Conservation (phyloP, 2,329 filamentous ascomycete species). For the Hypocrella siamensis region DNA sequence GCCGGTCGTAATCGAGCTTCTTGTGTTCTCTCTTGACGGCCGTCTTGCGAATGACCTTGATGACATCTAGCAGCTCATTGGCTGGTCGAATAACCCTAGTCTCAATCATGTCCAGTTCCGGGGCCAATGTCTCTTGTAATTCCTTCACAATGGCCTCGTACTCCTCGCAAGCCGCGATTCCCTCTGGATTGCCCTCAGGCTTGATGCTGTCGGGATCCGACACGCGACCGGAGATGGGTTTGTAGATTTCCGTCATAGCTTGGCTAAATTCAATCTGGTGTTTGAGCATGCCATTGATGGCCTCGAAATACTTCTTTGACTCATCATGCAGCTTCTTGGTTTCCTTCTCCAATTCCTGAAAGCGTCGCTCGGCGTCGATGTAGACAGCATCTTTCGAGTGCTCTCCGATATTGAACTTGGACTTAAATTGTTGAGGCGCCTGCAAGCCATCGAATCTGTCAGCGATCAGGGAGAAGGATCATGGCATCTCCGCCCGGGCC, state of each 20-base stretch:
- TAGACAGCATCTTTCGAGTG: slow-evolving; percentile 92
- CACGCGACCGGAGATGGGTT: slow-evolving; percentile 88
- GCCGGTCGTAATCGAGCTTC: slow-evolving; percentile 88
- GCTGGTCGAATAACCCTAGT: slow-evolving; percentile 79
- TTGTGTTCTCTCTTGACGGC: slow-evolving; percentile 89
- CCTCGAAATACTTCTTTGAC: slow-evolving; percentile 91
- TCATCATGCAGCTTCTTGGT: slow-evolving; percentile 96
- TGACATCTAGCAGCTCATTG: slow-evolving; percentile 82
- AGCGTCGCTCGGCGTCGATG: slow-evolving; percentile 83
- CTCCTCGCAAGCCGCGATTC: slow-evolving; percentile 89
- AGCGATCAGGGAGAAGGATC: slow-evolving; percentile 1
- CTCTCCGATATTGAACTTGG: slow-evolving; percentile 89
- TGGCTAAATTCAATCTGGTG: slow-evolving; percentile 98
- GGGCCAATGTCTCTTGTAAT: slow-evolving; percentile 71
- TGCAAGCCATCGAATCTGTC: slow-evolving; percentile 10
- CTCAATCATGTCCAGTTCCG: slow-evolving; percentile 97
- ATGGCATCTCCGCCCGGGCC: too few relatives aligned
- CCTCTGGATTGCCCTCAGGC: slow-evolving; percentile 76
- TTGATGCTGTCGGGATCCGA: slow-evolving; percentile 79
- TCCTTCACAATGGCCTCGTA: slow-evolving; percentile 87
- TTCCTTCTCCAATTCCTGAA: slow-evolving; percentile 84
- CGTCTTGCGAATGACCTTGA: slow-evolving; percentile 88
- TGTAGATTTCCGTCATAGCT: slow-evolving; percentile 92
- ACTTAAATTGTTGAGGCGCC: slow-evolving; percentile 85
- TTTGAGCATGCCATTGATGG: slow-evolving; percentile 93